A percentile compares a stretch with the other conserved stretches of the same genome.
phyloP scores from a whole-genome alignment of 83 land plant genomes.

The Thuja plicata region DNA sequence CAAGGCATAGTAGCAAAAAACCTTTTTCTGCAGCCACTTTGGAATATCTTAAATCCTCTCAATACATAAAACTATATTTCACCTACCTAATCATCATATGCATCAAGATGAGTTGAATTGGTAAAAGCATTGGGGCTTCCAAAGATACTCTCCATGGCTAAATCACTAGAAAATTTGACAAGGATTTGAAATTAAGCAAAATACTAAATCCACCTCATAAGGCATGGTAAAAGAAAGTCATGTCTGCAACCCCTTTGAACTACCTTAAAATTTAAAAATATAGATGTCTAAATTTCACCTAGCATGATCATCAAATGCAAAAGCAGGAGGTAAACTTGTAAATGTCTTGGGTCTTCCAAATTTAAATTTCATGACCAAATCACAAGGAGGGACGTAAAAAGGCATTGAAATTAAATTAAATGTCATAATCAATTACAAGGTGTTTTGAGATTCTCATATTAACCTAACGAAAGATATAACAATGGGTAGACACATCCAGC shows the following conservation, averaged over 20 bases:
- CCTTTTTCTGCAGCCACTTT: slow-evolving; percentile 9
- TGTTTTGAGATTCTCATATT: background rate
- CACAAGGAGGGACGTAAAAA: too few species aligned
- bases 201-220: background rate
- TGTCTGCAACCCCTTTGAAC: background rate
- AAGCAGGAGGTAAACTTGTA: background rate
- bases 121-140: too few species aligned
- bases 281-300: background rate
- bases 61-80: background rate
- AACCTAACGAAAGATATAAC: background rate
- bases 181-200: background rate
- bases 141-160: background rate
- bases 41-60: background rate
- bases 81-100: background rate
- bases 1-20: too few species aligned
- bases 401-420: too few species aligned
- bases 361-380: background rate
- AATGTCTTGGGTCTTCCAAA: background rate
- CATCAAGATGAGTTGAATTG: background rate
- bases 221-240: background rate
- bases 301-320: background rate
- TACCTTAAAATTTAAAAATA: background rate
- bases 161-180: too few species aligned
- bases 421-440: background rate
- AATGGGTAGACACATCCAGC: background rate